Evolutionary conservation across 345 rosid species (phyloP).

Genomic region (Pistacia integerrima): DNA sequence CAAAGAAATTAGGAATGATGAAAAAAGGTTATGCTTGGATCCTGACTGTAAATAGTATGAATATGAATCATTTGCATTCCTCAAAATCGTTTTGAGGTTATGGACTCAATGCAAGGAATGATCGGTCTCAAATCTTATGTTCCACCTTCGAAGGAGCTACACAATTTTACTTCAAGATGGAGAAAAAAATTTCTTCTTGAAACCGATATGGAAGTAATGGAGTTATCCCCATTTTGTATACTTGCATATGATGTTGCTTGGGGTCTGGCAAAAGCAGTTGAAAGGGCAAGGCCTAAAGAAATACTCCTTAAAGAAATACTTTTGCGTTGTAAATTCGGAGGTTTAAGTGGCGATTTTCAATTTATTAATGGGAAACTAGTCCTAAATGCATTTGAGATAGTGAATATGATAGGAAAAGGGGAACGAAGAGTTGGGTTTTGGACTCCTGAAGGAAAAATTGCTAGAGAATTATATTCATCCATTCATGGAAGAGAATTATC

Average conservation of each 20-base stretch:
- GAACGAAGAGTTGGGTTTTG: conserved; percentile 39
- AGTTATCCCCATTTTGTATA: conserved; percentile 22
- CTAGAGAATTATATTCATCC: conserved; percentile 7
- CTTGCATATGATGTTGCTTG: conserved; percentile 38
- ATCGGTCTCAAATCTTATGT: conserved; percentile 38
- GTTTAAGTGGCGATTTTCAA: conserved; percentile 35
- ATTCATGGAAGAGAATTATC: background rate
- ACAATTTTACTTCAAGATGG: conserved; percentile 32
- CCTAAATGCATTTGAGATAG: conserved; percentile 28
- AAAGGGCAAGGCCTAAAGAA: background rate
- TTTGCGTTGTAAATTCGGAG: conserved; percentile 16
- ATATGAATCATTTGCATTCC: background rate
- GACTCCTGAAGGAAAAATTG: conserved; percentile 20
- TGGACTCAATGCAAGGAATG: conserved; percentile 42
- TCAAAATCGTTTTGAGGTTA: background rate
- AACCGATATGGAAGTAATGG: background rate
- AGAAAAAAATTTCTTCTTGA: conserved; percentile 8
- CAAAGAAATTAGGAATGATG: conserved; percentile 30
- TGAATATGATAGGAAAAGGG: conserved; percentile 33
- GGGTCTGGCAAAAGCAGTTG: conserved; percentile 31
- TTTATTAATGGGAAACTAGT: conserved; percentile 16
- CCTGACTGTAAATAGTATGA: conserved; percentile 23
- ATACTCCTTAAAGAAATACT: too few species aligned
- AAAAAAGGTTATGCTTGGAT: conserved; percentile 46
- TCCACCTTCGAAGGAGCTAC: conserved; percentile 36